Evolutionary conservation across 495 filamentous ascomycete species (phyloP), one percentile per base, ranked within the genome.

Genomic region (Parmelia sp.): DNA sequence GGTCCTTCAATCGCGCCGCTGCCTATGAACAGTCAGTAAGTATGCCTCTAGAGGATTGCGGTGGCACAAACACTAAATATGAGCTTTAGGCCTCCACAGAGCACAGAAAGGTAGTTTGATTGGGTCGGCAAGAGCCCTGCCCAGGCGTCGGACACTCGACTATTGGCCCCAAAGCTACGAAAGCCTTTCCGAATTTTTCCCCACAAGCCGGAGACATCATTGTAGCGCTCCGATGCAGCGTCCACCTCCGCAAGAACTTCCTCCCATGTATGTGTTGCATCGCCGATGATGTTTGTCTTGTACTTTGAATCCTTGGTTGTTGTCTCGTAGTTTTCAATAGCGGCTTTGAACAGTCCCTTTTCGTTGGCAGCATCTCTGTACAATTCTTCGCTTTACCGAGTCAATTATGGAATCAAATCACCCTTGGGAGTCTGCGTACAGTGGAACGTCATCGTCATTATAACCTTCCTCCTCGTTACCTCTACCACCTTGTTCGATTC

Each of bases 31-130:
- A 59, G 29, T 39, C 25, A 39, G 39, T n/a, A 37, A 6, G 25
- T 2, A 2, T 37, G 23, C 6, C 23, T 23, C 39, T 39, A 2
- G 12, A 40, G 9, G 0, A 17, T 29, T 14, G 15, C 4, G 39
- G 10, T 25, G 4, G 27, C 35, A 40, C 57, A 8, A 40, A 59
- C 57, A 29, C 60, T 49, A 3, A 62, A 36, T 11, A 62, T 62
- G 27, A 62, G 60, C 12, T 62, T 62, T 11, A 62, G 31, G 23
- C 60, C 60, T 8, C 60, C 60, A 62, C 60, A 62, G 8, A 62
- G 49, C 29, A 62, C 19, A 27, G 60, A 62, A 0, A 62, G 7
- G 23, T 62, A 62, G 31, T 62, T 17, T 36, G 60, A 62, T 17
- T 62, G 40, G 17, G 60, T 35, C 8, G 60, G 60, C 29, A 62